Conservation (phyloP, 768 basidiomycete species). For the Mycena leptocephala region DNA sequence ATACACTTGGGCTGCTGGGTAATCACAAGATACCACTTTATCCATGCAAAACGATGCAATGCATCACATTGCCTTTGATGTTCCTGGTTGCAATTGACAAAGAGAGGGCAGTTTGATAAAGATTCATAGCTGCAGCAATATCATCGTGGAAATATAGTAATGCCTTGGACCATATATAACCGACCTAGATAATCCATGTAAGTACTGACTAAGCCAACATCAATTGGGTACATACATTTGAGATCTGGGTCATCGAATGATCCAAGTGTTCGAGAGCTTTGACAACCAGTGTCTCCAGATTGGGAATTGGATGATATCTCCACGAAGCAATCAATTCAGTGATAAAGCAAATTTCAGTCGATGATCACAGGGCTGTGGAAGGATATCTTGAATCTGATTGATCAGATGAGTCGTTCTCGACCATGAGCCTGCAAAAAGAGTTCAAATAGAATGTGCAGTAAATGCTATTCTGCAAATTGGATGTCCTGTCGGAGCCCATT, state of each 20-base stretch:
- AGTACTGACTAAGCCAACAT: neutral
- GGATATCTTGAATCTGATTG: too few relatives aligned
- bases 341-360: too few relatives aligned
- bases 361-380: too few relatives aligned
- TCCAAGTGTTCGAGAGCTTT: too few relatives aligned
- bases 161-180: neutral
- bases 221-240: neutral
- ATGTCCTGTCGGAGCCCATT: neutral
- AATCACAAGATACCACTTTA: neutral
- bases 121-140: neutral
- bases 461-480: neutral
- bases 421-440: neutral
- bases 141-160: neutral
- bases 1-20: too few relatives aligned
- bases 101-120: neutral
- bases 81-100: neutral
- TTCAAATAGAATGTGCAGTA: neutral
- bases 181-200: neutral
- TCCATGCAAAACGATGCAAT: neutral
- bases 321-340: too few relatives aligned
- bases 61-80: neutral
- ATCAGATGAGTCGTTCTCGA: neutral
- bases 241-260: too few relatives aligned
- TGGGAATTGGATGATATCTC: too few relatives aligned
- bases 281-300: too few relatives aligned